Base-by-base conservation (phyloP, 2,329 filamentous ascomycete genomes). In the Fusarium sp. region DNA sequence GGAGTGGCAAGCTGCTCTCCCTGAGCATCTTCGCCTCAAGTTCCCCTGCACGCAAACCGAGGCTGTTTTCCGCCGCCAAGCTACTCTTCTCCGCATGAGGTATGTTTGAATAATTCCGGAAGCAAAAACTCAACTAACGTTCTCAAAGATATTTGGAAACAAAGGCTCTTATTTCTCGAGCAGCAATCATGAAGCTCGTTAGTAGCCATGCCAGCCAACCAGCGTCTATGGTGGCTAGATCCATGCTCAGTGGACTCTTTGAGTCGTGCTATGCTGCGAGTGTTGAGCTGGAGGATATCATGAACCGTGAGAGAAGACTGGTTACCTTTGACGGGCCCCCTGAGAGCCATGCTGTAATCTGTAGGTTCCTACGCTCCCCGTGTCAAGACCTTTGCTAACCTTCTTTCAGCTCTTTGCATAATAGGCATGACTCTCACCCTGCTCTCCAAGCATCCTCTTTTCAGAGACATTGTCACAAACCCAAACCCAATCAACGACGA, bases 371-470 rank as follows among this genome's bases (percentile, higher is more conserved):
- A 10, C 4, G 10, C 10, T 4, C 11, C 22, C 16, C 6, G 1
- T 20, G 18, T 3, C 4, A 20, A 54, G 20, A 14, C 11, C 11
- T 20, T 8, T 54, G 25, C 68, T 78, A 57, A 79, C 64, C 18
- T 2, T 0, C 0, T 13, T 56, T 7, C 2, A 79, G 77, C 63
- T n/a, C 68, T 79, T 11, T 66, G 71, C 60, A 71, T 78, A 58
- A 66, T 66, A 6, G 77, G 77, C 50, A 77, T 77, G 68, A 78
- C 74, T 22, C 75, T 79, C 40, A 66, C 66, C 31, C 59, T 79
- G 61, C 65, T 79, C 1, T 69, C 71, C 16, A 75, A 77, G 14
- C 69, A 74, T 42, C 74, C 76, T 20, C 61, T 78, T 16, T 73
- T 79, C 10, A 68, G 66, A 36, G 70, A 73, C 35, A 69, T 68